These are phyloP conservation scores for Penicillium sp. DNA, from an alignment of 2,329 filamentous ascomycete species.

Conservation along the genomic window DNA sequence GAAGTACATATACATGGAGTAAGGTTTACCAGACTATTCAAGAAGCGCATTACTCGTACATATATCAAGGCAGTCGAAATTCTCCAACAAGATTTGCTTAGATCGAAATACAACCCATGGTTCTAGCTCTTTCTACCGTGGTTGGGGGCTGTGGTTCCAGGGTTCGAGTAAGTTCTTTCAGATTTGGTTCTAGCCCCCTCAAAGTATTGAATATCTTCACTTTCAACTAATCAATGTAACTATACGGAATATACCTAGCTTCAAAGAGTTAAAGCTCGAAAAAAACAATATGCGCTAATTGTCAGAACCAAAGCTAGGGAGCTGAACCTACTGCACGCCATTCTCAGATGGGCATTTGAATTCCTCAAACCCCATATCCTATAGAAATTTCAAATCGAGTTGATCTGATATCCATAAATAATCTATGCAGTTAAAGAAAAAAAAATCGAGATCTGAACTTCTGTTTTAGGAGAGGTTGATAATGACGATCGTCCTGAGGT, in stretches of 20 bases:
- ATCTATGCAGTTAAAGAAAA: not conserved
- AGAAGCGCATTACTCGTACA: not conserved
- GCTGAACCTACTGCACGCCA: conserved; percentile 2
- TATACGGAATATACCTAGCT: not conserved
- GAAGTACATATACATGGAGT: not conserved
- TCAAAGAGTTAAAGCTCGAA: not conserved
- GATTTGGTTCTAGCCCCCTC: not conserved
- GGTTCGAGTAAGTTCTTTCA: not conserved
- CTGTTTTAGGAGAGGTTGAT: conserved; percentile 7
- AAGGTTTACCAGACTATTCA: not conserved
- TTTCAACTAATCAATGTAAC: no score
- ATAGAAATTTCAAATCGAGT: not conserved
- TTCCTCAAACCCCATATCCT: not conserved
- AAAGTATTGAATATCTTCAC: no score
- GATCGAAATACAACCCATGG: conserved; percentile 4
- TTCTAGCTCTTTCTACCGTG: not conserved
- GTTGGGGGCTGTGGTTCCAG: not conserved
- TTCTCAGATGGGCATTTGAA: not conserved
- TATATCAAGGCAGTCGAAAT: no score
- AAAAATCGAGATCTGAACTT: not conserved
- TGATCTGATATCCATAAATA: not conserved
- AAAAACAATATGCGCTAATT: not conserved
- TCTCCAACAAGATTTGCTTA: not conserved
- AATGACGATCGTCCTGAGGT: conserved; percentile 24
- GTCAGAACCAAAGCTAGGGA: conserved; percentile 3